Evolutionary conservation across 257 asterid species (phyloP), one percentile per base, ranked within the genome.

Genomic region (Dorcoceras hygrometricum): DNA sequence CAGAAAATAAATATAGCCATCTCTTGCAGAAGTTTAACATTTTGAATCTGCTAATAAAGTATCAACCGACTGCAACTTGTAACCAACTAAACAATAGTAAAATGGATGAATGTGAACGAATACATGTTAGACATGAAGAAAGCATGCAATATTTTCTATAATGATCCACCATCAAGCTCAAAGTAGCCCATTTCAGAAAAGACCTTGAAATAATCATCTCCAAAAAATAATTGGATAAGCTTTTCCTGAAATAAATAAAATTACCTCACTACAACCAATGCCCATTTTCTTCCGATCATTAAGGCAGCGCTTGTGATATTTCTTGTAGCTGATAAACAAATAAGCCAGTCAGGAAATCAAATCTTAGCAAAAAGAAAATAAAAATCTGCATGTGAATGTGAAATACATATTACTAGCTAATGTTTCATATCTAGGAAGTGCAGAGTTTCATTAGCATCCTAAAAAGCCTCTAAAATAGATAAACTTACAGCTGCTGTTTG

Each of bases 261-360:
- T 20, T 81, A 93, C 99, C 99, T 93, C 92, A 80, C 99, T 90
- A 86, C 87, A 82, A 67, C 96, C 97, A 67, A 86, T 80, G 78
- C 99, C 99, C 86, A 86, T 71, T 63, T 86, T 90, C 83, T 85
- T 88, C 67, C 99, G 82, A 27, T 93, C 95, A 73, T 71, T 74
- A 58, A 88, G 90, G 77, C 96, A 90, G 29, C 95, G 89, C 65
- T 88, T 84, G 58, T 84, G 84, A 78, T 80, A 90, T 80, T 85
- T 90, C 76, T 80, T 81, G 82, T 90, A 93, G 78, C 99, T 93
- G 77, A 66, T 57, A 53, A 68, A 71, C 55, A 46, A 72, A 62
- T 54, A 28, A 71, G 26, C 67, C 70, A 76, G 60, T 68, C 28
- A 50, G 31, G 62, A 55, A 53, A 50, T 50, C 29, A 70, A 77